Evolutionary conservation across 768 basidiomycete species (phyloP), one percentile per base, ranked within the genome.

Genomic region (Auriculariales sp.): DNA sequence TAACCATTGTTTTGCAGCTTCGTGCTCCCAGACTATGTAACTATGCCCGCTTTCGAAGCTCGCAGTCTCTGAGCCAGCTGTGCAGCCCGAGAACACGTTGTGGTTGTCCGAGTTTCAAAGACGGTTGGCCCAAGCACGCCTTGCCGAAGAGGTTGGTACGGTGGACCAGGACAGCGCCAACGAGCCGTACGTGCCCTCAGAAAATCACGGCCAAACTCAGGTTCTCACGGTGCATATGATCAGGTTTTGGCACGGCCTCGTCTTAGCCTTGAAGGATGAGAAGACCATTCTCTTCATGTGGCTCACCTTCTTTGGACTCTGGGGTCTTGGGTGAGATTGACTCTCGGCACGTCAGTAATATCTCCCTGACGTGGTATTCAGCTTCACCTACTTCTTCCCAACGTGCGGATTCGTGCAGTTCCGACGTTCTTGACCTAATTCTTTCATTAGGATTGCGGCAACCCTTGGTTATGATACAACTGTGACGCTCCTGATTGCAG

Each of bases 91-190:
- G 53, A 83, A 82, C 56, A 82, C 80, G 1, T 65, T 66, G 29
- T 82, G 79, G 79, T 59, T 82, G 28, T 64, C 66, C 11, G 57
- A 68, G 0, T 61, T 64, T 7, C 73, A 81, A 51, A 67, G 69
- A 17, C 71, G 69, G 27, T 66, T 83, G n/a, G 80, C 80, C 3
- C 79, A 79, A 59, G 73, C 71, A 14, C 75, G 80, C 12, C 71
- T 82, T 14, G 75, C 79, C 0, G 81, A 82, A 56, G 79, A 82
- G 57, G 77, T 74, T 7, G 78, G 79, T 1, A 79, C 81, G 63
- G 79, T 79, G 0, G 80, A 82, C 54, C 62, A 71, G 55, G 80
- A 83, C 54, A 71, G 71, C n/a, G 58, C 59, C 35, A 62, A 69
- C 28, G 78, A 77, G 49, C 75, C 79, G 80, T 81, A 57, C 32